Conservation (phyloP, 2,329 filamentous ascomycete genomes). For the Coniochaeta sp. region DNA sequence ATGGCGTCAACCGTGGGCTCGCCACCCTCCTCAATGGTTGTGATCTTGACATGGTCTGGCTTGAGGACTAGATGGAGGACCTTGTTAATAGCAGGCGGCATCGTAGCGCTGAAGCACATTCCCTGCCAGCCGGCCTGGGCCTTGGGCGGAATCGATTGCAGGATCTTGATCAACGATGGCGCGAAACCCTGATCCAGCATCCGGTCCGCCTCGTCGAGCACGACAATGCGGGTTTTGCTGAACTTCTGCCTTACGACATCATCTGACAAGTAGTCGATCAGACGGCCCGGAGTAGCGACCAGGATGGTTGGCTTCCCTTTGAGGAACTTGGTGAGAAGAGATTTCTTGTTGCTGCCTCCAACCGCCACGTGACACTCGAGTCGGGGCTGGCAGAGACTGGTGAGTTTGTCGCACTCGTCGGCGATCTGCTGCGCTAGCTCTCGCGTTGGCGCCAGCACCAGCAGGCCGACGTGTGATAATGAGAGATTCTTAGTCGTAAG, state of each 20-base stretch:
- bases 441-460: constrained; percentile 65
- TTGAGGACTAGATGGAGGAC: constrained; percentile 64
- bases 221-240: constrained; percentile 64
- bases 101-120: constrained; percentile 81
- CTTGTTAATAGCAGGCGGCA: constrained; percentile 70
- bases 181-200: constrained; percentile 81
- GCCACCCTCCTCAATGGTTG: constrained; percentile 70
- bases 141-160: constrained; percentile 61
- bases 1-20: constrained; percentile 69
- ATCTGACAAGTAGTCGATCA: constrained; percentile 71
- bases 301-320: constrained; percentile 65
- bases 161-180: constrained; percentile 69
- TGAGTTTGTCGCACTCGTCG: constrained; percentile 61
- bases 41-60: constrained; percentile 69
- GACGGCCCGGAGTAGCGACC: constrained; percentile 77
- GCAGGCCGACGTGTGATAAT: constrained; percentile 39
- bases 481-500: constrained; percentile 33
- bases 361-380: constrained; percentile 73
- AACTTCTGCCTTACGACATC: constrained; percentile 61
- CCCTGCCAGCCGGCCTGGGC: constrained; percentile 55
- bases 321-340: constrained; percentile 64
- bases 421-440: constrained; percentile 65
- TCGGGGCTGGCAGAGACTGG: constrained; percentile 50
- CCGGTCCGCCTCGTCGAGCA: constrained; percentile 77
- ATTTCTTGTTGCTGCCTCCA: constrained; percentile 68